Evolutionary conservation across 805 yeast species (phyloP), one percentile per base, ranked within the genome.

Genomic region (Schwanniomyces sp.): DNA sequence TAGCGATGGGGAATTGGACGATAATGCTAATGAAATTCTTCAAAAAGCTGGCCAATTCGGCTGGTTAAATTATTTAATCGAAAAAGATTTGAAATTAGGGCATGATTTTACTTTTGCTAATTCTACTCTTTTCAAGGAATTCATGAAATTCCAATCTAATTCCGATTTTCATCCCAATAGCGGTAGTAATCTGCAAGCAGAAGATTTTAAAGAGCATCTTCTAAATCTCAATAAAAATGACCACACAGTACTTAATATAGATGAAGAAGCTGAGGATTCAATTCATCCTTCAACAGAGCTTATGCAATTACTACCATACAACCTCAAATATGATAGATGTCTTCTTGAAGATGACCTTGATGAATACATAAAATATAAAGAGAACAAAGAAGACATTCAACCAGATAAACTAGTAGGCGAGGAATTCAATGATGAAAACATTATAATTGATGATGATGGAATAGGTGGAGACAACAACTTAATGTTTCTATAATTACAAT

Each of bases 1-100:
- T 14, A 62, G 59, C 10, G 58, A 55, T 5, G 44, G 51, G 16
- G 67, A 61, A 16, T 47, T 52, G 16, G 53, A 47, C 8, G 62
- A 55, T 10, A 61, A 55, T 9, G 54, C 53, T 16, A 59, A 56
- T 16, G 57, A 58, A 26, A 36, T 47, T 17, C 44, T 58, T 12
- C 50, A 56, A 6, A 43, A 44, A 5, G 57, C 57, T 4, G 72
- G 72, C 34, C 57, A 57, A 43, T 57, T 65, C 14, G 51, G 54
- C 49, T 76, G 74, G 75, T 62, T 64, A 46, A 69, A 63, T 55
- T 74, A 67, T 50, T 67, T 65, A 65, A 72, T 58, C 14, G 69
- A 64, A 40, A 64, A 63, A 44, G 67, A 64, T 45, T 50, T 59
- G 26, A 63, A 59, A 38, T 56, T 69, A 44, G 76, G 76, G 11